Evolutionary conservation across 345 rosid species (phyloP).

Genomic region (Combretum micranthum): DNA sequence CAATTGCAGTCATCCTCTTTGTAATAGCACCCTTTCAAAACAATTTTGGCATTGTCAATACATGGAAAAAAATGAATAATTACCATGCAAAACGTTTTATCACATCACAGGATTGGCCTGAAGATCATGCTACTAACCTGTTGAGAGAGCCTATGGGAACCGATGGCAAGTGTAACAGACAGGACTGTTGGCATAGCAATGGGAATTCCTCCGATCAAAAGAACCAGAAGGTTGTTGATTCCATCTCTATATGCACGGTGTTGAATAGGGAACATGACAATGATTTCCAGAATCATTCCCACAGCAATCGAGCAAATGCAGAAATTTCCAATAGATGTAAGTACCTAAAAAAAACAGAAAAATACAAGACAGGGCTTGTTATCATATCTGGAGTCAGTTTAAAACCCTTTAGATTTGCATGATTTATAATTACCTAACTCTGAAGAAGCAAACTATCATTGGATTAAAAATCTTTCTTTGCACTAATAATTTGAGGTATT

Average conservation of each 20-base stretch:
- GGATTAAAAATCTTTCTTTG: too few relatives aligned
- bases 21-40: constrained; percentile 82
- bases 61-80: too few relatives aligned
- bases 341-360: constrained; percentile 81
- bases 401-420: too few relatives aligned
- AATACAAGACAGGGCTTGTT: constrained; percentile 1
- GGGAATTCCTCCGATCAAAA: constrained; percentile 94
- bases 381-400: not conserved
- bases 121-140: constrained; percentile 43
- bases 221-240: constrained; percentile 95
- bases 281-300: constrained; percentile 89
- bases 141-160: constrained; percentile 91
- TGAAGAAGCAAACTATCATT: too few relatives aligned
- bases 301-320: constrained; percentile 97
- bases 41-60: too few relatives aligned
- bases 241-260: constrained; percentile 75
- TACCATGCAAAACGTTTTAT: too few relatives aligned
- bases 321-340: constrained; percentile 90
- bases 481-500: too few relatives aligned
- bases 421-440: too few relatives aligned
- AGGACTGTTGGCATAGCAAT: constrained; percentile 99
- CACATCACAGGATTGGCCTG: not conserved
- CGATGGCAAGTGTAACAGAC: constrained; percentile 92
- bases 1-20: constrained; percentile 98
- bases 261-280: constrained; percentile 91